phyloP scores from a whole-genome alignment of 176 grass and related monocot species.

The Zea luxurians region DNA sequence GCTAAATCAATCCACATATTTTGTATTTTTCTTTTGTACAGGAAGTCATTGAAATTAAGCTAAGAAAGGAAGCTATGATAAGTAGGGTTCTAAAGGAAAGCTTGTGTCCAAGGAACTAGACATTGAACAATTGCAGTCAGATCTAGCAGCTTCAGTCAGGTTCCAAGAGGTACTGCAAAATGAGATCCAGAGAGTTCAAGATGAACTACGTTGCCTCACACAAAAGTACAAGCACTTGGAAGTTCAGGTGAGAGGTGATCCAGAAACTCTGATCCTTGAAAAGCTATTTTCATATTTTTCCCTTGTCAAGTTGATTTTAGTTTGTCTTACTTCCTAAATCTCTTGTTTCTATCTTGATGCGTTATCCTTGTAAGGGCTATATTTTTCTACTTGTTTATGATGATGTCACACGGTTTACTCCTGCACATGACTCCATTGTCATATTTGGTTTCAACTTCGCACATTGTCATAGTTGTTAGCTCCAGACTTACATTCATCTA shows the following conservation, averaged over 20 bases:
- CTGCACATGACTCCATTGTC: not conserved
- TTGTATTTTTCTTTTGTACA: conserved; percentile 36
- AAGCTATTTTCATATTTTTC: not conserved
- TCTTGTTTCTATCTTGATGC: conserved; percentile 8
- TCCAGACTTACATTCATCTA: too few relatives aligned
- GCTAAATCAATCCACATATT: conserved; percentile 24
- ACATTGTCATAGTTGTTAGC: too few relatives aligned
- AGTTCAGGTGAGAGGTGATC: conserved; percentile 52
- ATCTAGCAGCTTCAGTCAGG: conserved; percentile 55
- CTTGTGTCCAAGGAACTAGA: conserved; percentile 61
- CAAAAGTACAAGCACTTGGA: conserved; percentile 72
- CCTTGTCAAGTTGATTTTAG: conserved; percentile 12
- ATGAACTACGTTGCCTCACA: conserved; percentile 48
- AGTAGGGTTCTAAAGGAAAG: conserved; percentile 65
- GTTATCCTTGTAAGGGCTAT: not conserved
- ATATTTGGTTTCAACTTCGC: conserved; percentile 1
- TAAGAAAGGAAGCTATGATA: conserved; percentile 70
- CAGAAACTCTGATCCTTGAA: not conserved
- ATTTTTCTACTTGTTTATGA: not conserved
- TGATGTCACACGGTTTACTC: not conserved
- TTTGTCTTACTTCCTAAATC: not conserved
- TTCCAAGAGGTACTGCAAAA: conserved; percentile 50
- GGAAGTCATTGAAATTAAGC: conserved; percentile 58
- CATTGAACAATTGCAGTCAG: conserved; percentile 66
- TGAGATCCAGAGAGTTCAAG: conserved; percentile 61